Percentiles rank a stretch among this genome's conserved stretches.
Conservation (phyloP, 1,284 basidiomycete genomes). For the Peniophora sp. region DNA sequence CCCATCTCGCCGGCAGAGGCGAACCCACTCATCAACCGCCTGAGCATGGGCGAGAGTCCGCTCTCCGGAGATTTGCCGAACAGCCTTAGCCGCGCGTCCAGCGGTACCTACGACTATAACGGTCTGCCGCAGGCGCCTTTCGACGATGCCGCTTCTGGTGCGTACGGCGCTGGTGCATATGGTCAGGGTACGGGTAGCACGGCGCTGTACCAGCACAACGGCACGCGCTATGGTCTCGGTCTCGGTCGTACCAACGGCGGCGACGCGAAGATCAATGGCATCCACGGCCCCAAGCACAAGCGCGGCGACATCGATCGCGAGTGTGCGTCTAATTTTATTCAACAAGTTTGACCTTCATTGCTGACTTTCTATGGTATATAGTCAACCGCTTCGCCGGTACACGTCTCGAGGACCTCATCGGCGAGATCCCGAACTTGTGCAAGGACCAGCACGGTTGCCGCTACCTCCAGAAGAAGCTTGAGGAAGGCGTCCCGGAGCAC, state of each 20-base stretch:
- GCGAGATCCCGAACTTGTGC: slow-evolving; percentile 90
- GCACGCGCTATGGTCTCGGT: slow-evolving; percentile 66
- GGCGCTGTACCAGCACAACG: slow-evolving; percentile 74
- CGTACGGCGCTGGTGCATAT: not conserved
- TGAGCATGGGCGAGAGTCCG: slow-evolving; percentile 42
- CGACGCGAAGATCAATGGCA: slow-evolving; percentile 78
- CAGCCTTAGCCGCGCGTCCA: slow-evolving; percentile 58
- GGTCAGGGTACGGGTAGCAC: slow-evolving; percentile 59
- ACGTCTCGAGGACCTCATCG: slow-evolving; percentile 90
- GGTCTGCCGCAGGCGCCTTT: not conserved
- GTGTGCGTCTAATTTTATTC: slow-evolving; percentile 35
- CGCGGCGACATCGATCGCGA: slow-evolving; percentile 88
- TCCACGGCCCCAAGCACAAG: slow-evolving; percentile 90
- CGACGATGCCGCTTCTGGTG: not conserved
- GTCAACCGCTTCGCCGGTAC: slow-evolving; percentile 95
- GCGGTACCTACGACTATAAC: slow-evolving; percentile 47
- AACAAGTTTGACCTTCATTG: not conserved
- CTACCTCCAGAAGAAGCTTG: slow-evolving; percentile 98
- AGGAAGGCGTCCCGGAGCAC: slow-evolving; percentile 90
- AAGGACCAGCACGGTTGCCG: slow-evolving; percentile 99
- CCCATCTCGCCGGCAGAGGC: slow-evolving; percentile 57
- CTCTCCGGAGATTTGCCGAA: slow-evolving; percentile 51
- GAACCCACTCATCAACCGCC: slow-evolving; percentile 25
- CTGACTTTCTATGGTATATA: slow-evolving; percentile 24
- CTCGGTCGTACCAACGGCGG: slow-evolving; percentile 40